A percentile compares a stretch with the other conserved stretches of the same genome.
Evolutionary conservation across 257 asterid species (phyloP).

Genomic region (Lycium ferocissimum): DNA sequence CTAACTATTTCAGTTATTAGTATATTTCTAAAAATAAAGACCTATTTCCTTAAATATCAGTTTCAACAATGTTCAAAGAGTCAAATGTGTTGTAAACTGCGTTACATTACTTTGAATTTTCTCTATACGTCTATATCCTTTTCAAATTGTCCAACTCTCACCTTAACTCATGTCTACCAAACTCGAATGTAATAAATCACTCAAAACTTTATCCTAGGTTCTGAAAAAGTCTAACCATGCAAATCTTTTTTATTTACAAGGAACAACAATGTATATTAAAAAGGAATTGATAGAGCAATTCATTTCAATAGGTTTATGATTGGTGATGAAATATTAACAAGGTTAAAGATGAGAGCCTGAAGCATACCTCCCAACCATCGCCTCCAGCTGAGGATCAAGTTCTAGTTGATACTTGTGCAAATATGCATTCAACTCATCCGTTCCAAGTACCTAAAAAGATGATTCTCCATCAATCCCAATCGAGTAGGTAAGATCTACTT

Average conservation of each 20-base stretch:
- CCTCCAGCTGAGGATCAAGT: constrained; percentile 52
- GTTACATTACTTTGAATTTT: neutral
- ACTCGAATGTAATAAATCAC: neutral
- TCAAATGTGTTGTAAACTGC: neutral
- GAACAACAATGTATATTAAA: neutral
- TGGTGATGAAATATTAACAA: neutral
- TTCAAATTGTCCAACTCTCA: neutral
- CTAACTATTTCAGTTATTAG: neutral
- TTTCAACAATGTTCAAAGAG: neutral
- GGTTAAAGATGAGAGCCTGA: constrained; percentile 10
- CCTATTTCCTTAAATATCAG: neutral
- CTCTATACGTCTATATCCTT: neutral
- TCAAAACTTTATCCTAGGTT: neutral
- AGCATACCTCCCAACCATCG: constrained; percentile 49
- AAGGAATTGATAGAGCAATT: neutral
- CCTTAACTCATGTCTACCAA: neutral
- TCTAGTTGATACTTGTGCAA: constrained; percentile 47
- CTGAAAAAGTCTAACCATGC: neutral
- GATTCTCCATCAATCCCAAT: constrained; percentile 16
- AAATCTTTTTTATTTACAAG: neutral
- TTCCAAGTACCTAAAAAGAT: constrained; percentile 48
- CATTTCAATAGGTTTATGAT: neutral
- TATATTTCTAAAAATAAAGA: neutral
- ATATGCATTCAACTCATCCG: constrained; percentile 51
- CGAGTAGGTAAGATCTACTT: neutral